Conservation (phyloP, 2,329 filamentous ascomycete species). For the Diaporthe longicolla region DNA sequence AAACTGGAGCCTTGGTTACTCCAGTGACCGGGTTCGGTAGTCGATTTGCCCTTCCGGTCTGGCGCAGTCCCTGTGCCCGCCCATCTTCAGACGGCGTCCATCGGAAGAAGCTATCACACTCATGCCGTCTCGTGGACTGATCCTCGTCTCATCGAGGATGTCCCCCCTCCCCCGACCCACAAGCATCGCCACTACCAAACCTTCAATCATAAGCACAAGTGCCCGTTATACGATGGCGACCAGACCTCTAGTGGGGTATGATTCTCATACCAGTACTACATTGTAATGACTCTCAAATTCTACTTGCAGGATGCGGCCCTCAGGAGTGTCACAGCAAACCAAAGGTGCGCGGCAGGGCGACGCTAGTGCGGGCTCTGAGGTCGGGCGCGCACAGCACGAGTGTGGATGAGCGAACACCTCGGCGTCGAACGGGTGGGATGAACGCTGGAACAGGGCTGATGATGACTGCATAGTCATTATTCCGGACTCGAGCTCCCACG, state of each 20-base stretch:
- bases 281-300: not conserved
- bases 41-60: not conserved
- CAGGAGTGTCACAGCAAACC: not conserved
- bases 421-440: not conserved
- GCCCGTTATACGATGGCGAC: not conserved
- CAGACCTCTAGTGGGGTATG: not conserved
- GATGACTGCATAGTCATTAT: not conserved
- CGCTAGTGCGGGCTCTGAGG: conserved; percentile 26
- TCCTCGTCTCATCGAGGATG: conserved; percentile 16
- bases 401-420: not conserved
- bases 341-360: conserved; percentile 15
- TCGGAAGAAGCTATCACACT: conserved; percentile 19
- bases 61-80: not conserved
- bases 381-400: conserved; percentile 4
- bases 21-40: conserved; percentile 8
- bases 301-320: not conserved
- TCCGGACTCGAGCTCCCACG: not conserved
- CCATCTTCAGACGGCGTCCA: conserved; percentile 9
- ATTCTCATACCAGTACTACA: not conserved
- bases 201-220: conserved; percentile 1
- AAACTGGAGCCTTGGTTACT: not conserved
- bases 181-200: conserved; percentile 2
- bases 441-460: not conserved
- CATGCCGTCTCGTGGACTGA: conserved; percentile 13
- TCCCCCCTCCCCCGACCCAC: conserved; percentile 1